A percentile compares a stretch with the other conserved stretches of the same genome.
phyloP scores from a whole-genome alignment of 768 basidiomycete species.

The Tubosaeta sp. region DNA sequence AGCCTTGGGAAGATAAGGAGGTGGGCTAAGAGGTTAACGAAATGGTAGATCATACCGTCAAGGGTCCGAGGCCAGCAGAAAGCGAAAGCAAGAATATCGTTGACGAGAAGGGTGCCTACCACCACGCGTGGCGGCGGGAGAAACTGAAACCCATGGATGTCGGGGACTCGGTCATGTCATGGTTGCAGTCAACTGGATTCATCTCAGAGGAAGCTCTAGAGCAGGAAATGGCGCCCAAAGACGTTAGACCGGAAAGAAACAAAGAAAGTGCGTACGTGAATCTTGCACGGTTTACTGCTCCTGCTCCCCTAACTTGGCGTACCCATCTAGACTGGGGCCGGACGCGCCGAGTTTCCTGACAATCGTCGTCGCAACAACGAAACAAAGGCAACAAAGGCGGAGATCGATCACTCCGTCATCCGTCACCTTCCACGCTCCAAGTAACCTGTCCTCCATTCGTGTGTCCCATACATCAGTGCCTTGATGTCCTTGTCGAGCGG shows the following conservation, averaged over 20 bases:
- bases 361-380: not conserved
- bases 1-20: not conserved
- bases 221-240: not conserved
- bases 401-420: not conserved
- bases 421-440: constrained; percentile 1
- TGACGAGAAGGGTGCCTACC: not conserved
- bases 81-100: not conserved
- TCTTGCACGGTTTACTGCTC: not conserved
- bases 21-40: not conserved
- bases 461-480: not conserved
- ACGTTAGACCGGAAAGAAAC: not conserved
- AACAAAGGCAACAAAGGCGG: not conserved
- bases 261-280: not conserved
- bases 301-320: not conserved
- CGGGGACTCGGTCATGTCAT: not conserved
- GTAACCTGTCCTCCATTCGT: constrained; percentile 5
- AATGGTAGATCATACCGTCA: not conserved
- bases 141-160: too few species aligned
- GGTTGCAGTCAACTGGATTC: not conserved
- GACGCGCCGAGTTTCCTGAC: not conserved
- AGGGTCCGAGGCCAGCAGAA: not conserved
- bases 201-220: not conserved
- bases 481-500: constrained; percentile 1
- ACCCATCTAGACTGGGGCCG: not conserved
- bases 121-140: too few species aligned